Evolutionary conservation across 2,329 filamentous ascomycete genomes (phyloP).

Genomic region (Colletotrichum cereale): DNA sequence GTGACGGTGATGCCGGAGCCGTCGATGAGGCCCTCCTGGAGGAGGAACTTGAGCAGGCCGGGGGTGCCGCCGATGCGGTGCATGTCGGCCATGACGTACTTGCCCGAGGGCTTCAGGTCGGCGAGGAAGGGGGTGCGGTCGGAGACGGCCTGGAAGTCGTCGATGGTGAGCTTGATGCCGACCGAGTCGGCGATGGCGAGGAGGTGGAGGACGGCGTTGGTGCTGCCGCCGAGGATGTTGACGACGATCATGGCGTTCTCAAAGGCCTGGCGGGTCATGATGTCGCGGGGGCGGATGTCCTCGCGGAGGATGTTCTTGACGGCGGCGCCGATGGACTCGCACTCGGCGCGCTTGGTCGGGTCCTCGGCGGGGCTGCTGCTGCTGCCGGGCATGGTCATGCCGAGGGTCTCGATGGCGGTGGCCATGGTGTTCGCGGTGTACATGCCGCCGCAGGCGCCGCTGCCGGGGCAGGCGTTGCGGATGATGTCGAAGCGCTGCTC

Average conservation of each 20-base stretch:
- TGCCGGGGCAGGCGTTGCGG: slow-evolving; percentile 80
- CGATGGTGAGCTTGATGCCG: slow-evolving; percentile 84
- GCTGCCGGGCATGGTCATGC: slow-evolving; percentile 85
- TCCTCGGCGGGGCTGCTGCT: slow-evolving; percentile 84
- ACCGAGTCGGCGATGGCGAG: slow-evolving; percentile 87
- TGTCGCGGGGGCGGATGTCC: slow-evolving; percentile 82
- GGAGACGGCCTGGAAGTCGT: slow-evolving; percentile 87
- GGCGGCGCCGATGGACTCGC: slow-evolving; percentile 76
- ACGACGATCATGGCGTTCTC: slow-evolving; percentile 88
- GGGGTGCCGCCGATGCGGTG: slow-evolving; percentile 91
- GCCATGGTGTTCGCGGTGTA: slow-evolving; percentile 97
- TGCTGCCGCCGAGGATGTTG: slow-evolving; percentile 86
- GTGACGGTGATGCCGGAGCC: slow-evolving; percentile 87
- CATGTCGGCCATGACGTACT: slow-evolving; percentile 86
- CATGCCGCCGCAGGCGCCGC: slow-evolving; percentile 85
- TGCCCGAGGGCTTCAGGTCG: slow-evolving; percentile 86
- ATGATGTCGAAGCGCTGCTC: slow-evolving; percentile 95
- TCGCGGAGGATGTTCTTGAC: slow-evolving; percentile 81
- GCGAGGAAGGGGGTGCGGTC: slow-evolving; percentile 84
- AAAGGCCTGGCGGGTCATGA: slow-evolving; percentile 84
- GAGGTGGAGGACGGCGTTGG: slow-evolving; percentile 86
- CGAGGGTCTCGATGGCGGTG: slow-evolving; percentile 92
- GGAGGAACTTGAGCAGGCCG: slow-evolving; percentile 86
- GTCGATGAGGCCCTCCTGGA: slow-evolving; percentile 85
- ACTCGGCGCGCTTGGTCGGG: slow-evolving; percentile 78